Evolutionary conservation across 1,284 basidiomycete species (phyloP), one percentile per base, ranked within the genome.

Genomic region (Leucoagaricus sp.): DNA sequence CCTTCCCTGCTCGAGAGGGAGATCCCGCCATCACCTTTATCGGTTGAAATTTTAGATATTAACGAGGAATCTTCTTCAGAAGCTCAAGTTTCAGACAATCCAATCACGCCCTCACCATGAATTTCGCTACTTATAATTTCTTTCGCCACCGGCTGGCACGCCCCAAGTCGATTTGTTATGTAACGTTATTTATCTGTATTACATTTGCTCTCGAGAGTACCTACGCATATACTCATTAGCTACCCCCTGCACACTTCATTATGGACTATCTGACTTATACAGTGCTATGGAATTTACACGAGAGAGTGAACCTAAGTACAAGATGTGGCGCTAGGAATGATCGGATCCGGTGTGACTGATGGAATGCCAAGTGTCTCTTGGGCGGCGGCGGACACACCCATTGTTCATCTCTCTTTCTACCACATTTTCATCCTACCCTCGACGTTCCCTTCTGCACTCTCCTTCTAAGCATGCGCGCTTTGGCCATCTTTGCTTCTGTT

Each of bases 401-500:
- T 42, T 40, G 31, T 25, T 33, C 29, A 26, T 28, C 29, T 54
- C n/a, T 19, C 15, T 26, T 31, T 41, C 53, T 17, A 41, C 36
- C 53, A 23, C 28, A 25, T 29, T 47, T 28, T 19, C n/a, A 47
- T 9, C n/a, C n/a, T 29, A 19, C 42, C 17, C 19, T 19, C 19
- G 4, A 46, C 23, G 23, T 10, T 33, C 19, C 31, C 36, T 13
- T 5, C 17, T 23, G 42, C 56, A 52, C 33, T 60, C 34, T 34
- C 53, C 50, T n/a, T n/a, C n/a, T 40, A 15, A 49, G 34, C 21
- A 76, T 79, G 74, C 60, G 76, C 54, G 52, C 70, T 51, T 55
- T 71, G 60, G 55, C 69, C 36, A 40, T 76, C 63, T 9, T 74
- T 65, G 60, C 72, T 58, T 64, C 72, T 45, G 63, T 72, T 55